Conservation (phyloP, 179 eudicot species). For the Drosera spatulata region DNA sequence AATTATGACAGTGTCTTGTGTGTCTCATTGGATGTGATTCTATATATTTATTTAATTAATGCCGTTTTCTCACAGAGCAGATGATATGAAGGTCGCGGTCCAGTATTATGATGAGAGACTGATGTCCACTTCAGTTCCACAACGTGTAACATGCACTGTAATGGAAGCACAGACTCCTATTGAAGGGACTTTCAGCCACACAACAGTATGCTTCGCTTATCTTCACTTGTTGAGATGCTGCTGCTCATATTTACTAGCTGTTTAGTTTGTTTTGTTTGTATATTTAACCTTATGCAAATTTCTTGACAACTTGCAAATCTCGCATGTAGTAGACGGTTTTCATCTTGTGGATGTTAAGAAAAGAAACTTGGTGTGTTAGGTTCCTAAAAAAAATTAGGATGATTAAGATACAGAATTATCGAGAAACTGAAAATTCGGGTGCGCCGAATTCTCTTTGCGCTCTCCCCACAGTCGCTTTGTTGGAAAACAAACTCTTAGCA, state of each 20-base stretch:
- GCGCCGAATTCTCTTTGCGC: too few relatives aligned
- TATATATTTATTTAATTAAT: too few relatives aligned
- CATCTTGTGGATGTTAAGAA: too few relatives aligned
- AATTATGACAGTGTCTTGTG: too few relatives aligned
- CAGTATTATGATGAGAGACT: constrained; percentile 69
- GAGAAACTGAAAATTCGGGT: too few relatives aligned
- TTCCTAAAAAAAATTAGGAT: too few relatives aligned
- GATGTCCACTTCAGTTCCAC: constrained; percentile 83
- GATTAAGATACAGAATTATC: too few relatives aligned
- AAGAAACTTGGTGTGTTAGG: too few relatives aligned
- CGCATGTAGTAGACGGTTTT: too few relatives aligned
- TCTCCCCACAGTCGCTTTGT: too few relatives aligned
- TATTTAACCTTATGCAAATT: not conserved
- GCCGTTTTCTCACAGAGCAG: constrained; percentile 24
- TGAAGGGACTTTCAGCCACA: constrained; percentile 70
- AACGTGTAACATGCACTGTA: constrained; percentile 83
- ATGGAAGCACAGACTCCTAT: constrained; percentile 66
- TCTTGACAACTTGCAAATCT: too few relatives aligned
- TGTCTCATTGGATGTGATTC: not conserved
- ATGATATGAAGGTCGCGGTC: constrained; percentile 69
- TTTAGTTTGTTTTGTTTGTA: not conserved
- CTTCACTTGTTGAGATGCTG: not conserved
- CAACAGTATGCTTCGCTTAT: constrained; percentile 49
- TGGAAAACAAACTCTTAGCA: too few relatives aligned
- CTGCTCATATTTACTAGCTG: not conserved